Percentiles rank a stretch among this genome's conserved stretches.
phyloP scores from a whole-genome alignment of 2,329 filamentous ascomycete species.

The Xylaria sp. region DNA sequence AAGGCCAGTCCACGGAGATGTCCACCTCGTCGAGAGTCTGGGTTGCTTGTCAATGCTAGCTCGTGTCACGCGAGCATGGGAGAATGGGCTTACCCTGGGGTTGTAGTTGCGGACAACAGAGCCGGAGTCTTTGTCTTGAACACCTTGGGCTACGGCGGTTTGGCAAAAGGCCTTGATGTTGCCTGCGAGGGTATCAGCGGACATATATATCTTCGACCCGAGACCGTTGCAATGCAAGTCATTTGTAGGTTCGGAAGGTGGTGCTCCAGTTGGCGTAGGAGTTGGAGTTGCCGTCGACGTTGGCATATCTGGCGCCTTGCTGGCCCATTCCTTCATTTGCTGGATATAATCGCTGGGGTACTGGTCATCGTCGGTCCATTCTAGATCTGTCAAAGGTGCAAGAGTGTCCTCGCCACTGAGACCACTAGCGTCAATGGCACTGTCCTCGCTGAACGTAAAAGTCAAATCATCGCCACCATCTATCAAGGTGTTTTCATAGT shows the following conservation, averaged over 20 bases:
- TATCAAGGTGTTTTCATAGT: constrained; percentile 4
- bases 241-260: constrained; percentile 8
- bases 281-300: constrained; percentile 10
- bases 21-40: constrained; percentile 14
- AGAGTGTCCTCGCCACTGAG: constrained; percentile 9
- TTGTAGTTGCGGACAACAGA: constrained; percentile 6
- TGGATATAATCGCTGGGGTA: constrained; percentile 13
- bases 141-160: constrained; percentile 9
- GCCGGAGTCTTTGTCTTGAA: constrained; percentile 12
- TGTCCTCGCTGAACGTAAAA: constrained; percentile 9
- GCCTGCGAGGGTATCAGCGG: constrained; percentile 4
- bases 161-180: constrained; percentile 8
- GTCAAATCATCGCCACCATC: constrained; percentile 7
- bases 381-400: constrained; percentile 12
- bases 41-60: constrained; percentile 12
- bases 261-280: constrained; percentile 8
- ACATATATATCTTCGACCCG: constrained; percentile 10
- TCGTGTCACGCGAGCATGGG: constrained; percentile 12
- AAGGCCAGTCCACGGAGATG: constrained; percentile 13
- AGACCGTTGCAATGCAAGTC: constrained; percentile 13
- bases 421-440: neutral
- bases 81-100: constrained; percentile 1
- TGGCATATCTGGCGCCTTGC: constrained; percentile 9
- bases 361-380: constrained; percentile 14
- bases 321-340: constrained; percentile 14